Evolutionary conservation across 345 rosid genomes (phyloP).

Genomic region (Cochlearia excelsa): DNA sequence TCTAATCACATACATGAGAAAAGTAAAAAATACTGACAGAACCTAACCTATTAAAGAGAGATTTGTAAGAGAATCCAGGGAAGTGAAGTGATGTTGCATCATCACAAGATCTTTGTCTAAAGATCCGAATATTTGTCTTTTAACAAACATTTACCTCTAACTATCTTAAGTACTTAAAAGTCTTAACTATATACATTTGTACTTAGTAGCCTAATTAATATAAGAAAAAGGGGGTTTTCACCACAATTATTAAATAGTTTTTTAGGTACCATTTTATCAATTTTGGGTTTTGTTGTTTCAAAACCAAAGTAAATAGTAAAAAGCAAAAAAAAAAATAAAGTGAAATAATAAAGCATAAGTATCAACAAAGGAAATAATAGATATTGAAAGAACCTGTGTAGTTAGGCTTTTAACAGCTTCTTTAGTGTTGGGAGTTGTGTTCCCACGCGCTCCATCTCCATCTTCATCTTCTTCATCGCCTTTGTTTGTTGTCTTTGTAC

Average conservation of each 20-base stretch:
- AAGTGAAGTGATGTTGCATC: constrained; percentile 36
- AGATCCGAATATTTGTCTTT: constrained; percentile 24
- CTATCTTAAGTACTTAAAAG: constrained; percentile 4
- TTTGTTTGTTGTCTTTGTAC: constrained; percentile 75
- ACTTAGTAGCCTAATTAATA: constrained; percentile 11
- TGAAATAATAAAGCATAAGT: constrained; percentile 10
- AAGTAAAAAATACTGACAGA: constrained; percentile 24
- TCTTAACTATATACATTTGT: constrained; percentile 4
- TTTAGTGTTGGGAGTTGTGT: constrained; percentile 75
- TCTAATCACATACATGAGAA: constrained; percentile 20
- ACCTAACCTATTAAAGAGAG: constrained; percentile 30
- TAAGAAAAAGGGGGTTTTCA: not conserved
- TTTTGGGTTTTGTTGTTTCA: constrained; percentile 6
- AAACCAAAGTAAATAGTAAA: constrained; percentile 15
- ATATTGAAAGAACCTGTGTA: constrained; percentile 63
- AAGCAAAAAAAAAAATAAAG: constrained; percentile 24
- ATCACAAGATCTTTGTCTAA: constrained; percentile 29
- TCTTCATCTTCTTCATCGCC: constrained; percentile 46
- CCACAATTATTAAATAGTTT: constrained; percentile 22
- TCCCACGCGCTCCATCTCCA: constrained; percentile 54
- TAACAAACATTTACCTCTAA: constrained; percentile 26
- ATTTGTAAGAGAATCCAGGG: constrained; percentile 29
- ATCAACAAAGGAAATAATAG: constrained; percentile 21
- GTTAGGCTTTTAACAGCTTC: constrained; percentile 99
- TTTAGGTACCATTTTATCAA: constrained; percentile 14